phyloP scores from a whole-genome alignment of 495 filamentous ascomycete species.

The Aspergillus cavernicola region DNA sequence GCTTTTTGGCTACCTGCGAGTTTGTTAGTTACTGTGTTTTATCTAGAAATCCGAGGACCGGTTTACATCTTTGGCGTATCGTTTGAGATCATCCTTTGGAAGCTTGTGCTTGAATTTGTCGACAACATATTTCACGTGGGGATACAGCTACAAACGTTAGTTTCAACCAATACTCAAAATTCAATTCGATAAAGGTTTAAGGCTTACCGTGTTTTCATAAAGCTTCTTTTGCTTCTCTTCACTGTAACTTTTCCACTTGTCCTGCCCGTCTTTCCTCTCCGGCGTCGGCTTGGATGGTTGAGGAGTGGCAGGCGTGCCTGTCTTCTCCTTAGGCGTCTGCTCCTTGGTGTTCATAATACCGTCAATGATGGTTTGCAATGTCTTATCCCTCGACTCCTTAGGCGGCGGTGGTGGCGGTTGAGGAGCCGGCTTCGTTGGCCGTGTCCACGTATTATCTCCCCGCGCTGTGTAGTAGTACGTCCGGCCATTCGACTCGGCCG shows the following conservation, averaged over 20 bases:
- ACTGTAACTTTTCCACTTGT: constrained; percentile 76
- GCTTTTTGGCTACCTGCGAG: constrained; percentile 66
- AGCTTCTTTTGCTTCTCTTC: constrained; percentile 88
- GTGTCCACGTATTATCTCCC: constrained; percentile 74
- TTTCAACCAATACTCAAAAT: neutral
- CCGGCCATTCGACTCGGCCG: constrained; percentile 62
- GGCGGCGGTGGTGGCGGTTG: constrained; percentile 57
- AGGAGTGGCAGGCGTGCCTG: constrained; percentile 46
- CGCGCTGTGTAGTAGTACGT: constrained; percentile 77
- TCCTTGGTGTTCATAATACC: constrained; percentile 68
- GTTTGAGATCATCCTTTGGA: constrained; percentile 82
- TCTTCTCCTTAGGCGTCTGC: constrained; percentile 61
- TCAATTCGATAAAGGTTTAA: neutral
- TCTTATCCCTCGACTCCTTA: constrained; percentile 64
- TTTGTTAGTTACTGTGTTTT: constrained; percentile 7
- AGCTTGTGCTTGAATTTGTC: constrained; percentile 82
- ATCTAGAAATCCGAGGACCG: neutral
- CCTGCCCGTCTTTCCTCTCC: constrained; percentile 58
- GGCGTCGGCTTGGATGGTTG: constrained; percentile 50
- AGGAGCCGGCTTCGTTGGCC: constrained; percentile 63
- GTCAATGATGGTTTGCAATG: constrained; percentile 80
- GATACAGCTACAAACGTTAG: constrained; percentile 57
- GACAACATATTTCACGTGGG: constrained; percentile 77
- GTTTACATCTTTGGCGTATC: constrained; percentile 75
- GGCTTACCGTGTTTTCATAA: constrained; percentile 81